phyloP scores from a whole-genome alignment of 202 grass and related monocot species.

The Carex arenaria region DNA sequence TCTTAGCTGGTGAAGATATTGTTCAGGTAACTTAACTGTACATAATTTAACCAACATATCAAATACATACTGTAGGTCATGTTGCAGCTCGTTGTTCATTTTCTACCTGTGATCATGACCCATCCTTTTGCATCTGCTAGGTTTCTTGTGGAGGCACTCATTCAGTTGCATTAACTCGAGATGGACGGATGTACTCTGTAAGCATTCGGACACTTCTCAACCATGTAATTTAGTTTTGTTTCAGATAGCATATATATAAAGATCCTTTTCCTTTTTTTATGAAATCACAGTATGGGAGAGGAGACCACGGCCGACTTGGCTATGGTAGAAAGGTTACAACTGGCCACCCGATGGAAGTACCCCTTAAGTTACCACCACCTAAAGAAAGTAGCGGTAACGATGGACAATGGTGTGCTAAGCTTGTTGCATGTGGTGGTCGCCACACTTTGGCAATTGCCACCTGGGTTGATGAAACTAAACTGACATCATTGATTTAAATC shows the following conservation, averaged over 20 bases:
- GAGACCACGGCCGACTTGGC: conserved; percentile 89
- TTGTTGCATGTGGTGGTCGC: conserved; percentile 86
- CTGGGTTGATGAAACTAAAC: conserved; percentile 48
- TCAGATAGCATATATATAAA: not conserved
- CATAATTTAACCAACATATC: not conserved
- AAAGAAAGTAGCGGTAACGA: conserved; percentile 14
- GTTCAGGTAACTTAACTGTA: conserved; percentile 52
- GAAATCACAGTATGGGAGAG: conserved; percentile 73
- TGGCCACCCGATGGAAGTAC: conserved; percentile 71
- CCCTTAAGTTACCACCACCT: conserved; percentile 50
- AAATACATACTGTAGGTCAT: not conserved
- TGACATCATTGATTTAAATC: not conserved
- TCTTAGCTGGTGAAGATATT: conserved; percentile 65
- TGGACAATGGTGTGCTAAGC: conserved; percentile 67
- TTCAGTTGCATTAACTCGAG: conserved; percentile 75
- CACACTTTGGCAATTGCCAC: conserved; percentile 77
- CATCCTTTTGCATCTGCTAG: conserved; percentile 32
- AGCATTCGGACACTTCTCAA: conserved; percentile 16
- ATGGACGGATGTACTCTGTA: conserved; percentile 86
- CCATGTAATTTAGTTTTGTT: not conserved
- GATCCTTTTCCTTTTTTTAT: not conserved
- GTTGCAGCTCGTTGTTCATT: not conserved
- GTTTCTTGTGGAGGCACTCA: conserved; percentile 97
- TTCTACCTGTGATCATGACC: conserved; percentile 17
- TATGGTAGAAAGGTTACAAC: conserved; percentile 81